Base-by-base conservation (phyloP, 345 rosid species). In the Isatis tinctoria region DNA sequence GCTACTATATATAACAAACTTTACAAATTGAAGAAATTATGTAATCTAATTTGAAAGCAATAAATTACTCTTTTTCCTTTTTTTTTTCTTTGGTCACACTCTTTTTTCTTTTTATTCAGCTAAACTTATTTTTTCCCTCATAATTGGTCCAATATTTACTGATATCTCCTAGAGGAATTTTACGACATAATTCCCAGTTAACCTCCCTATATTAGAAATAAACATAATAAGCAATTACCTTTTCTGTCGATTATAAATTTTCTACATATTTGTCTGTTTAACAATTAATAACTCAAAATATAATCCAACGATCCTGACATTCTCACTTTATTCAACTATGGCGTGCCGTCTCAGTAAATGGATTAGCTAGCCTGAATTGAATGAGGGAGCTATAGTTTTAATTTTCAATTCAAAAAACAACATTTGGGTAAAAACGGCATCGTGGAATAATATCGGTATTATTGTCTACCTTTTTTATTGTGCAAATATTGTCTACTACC, bases 331-430 rank as follows among this genome's bases (percentile, higher is more conserved):
- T 58, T 74, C 78, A 66, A 66, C 26, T 26, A 17, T 66, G 73
- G 67, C 78, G 33, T 52, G 57, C 57, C 57, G 67, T 36, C 72
- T n/a, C 73, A 18, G 52, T 66, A 57, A 59, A 65, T 43, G 14
- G 6, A 12, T 65, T 52, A 57, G 22, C 20, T 52, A 57, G 22
- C 20, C 66, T 36, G 32, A 41, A 35, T 41, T 65, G 30, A 41
- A 52, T 32, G 16, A 13, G 35, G 22, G 6, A 54, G 30, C 32
- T 24, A 5, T 64, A 4, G 13, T 22, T 67, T 64, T 48, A 7
- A 28, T 30, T 48, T 49, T 37, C 17, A 60, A 67, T 32, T 22
- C 10, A 8, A 18, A 14, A 24, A 61, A 22, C 24, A 40, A 30
- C 28, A 32, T 36, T 66, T 45, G 26, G 30, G 35, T 74, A 0